phyloP scores from a whole-genome alignment of 257 asterid genomes.

The Nicotiana benthamiana region DNA sequence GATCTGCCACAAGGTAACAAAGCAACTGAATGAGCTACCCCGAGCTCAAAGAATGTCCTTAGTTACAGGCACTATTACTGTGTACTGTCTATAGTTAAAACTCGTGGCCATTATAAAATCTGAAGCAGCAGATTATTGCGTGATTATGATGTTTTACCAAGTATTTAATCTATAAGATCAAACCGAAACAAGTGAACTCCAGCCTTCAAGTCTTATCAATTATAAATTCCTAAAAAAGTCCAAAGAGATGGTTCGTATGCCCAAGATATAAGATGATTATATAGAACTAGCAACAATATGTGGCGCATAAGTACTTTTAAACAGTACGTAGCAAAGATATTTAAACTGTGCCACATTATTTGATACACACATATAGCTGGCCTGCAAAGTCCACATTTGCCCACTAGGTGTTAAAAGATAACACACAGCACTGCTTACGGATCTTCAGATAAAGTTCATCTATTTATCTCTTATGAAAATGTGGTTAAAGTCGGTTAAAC shows the following conservation, averaged over 20 bases:
- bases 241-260: not conserved
- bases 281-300: not conserved
- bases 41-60: not conserved
- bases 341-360: not conserved
- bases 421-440: not conserved
- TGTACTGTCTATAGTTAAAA: not conserved
- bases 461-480: not conserved
- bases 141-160: not conserved
- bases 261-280: not conserved
- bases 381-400: not conserved
- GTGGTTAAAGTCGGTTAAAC: not conserved
- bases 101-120: not conserved
- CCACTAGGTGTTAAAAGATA: not conserved
- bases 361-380: not conserved
- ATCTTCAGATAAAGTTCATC: not conserved
- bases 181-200: not conserved
- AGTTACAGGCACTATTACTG: not conserved
- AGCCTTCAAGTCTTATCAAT: not conserved
- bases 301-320: not conserved
- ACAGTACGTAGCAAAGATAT: not conserved
- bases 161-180: not conserved
- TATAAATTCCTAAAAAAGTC: not conserved
- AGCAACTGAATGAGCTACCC: not conserved
- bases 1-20: conserved; percentile 34
- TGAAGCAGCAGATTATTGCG: not conserved